phyloP scores from a whole-genome alignment of 805 yeast genomes.

The Candida nanaspora region DNA sequence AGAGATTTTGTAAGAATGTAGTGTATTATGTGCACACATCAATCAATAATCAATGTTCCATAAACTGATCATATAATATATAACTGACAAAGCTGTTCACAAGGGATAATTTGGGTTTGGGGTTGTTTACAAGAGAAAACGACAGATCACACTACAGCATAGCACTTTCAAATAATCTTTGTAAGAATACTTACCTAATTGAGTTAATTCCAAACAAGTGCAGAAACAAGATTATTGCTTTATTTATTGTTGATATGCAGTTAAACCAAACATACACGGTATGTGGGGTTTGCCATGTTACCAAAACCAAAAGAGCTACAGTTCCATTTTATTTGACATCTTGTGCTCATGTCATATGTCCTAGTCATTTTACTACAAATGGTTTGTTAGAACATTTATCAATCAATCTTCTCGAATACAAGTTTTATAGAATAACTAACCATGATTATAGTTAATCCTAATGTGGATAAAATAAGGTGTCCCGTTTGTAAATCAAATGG shows the following conservation, averaged over 20 bases:
- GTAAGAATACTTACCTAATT: no score
- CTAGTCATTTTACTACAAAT: constrained; percentile 4
- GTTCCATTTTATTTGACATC: constrained; percentile 7
- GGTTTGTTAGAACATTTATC: not conserved
- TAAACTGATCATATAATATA: no score
- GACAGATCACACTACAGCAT: no score
- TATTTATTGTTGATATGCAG: constrained; percentile 3
- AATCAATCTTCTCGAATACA: not conserved
- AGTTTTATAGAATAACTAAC: not conserved
- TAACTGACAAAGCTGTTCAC: no score
- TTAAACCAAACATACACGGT: constrained; percentile 8
- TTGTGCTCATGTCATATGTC: constrained; percentile 12
- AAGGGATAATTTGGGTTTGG: no score
- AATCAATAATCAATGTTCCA: no score
- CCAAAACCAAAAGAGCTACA: not conserved
- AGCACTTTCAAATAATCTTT: no score
- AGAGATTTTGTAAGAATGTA: no score
- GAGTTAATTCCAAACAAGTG: no score
- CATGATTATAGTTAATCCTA: not conserved
- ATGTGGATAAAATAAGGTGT: constrained; percentile 1
- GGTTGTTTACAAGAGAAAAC: no score
- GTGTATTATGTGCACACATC: no score
- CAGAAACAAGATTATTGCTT: no score
- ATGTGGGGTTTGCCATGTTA: constrained; percentile 8
- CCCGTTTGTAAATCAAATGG: constrained; percentile 6